Conservation (phyloP, 1,139 yeast genomes). For the Candida frijolesensis region DNA sequence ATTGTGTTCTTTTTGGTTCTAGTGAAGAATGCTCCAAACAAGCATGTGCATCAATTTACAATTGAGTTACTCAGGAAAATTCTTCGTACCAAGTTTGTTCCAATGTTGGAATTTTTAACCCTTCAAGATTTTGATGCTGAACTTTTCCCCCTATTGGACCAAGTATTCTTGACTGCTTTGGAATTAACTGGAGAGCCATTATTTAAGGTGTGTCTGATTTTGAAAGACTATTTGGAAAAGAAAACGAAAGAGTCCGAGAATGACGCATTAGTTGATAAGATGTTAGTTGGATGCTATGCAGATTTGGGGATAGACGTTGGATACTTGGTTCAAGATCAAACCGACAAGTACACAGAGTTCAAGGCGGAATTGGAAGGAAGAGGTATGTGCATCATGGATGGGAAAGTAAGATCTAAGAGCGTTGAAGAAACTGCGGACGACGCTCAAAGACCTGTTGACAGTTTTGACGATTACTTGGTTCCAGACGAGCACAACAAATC, state of each 20-base stretch:
- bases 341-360: constrained; percentile 4
- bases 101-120: constrained; percentile 12
- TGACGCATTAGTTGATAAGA: constrained; percentile 15
- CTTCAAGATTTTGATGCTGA: constrained; percentile 14
- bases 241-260: constrained; percentile 9
- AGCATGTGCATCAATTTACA: constrained; percentile 26
- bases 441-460: not conserved
- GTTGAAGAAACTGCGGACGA: not conserved
- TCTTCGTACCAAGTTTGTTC: constrained; percentile 4
- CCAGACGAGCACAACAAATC: not conserved
- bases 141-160: constrained; percentile 7
- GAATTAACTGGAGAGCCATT: constrained; percentile 1
- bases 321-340: constrained; percentile 1
- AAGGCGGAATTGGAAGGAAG: constrained; percentile 5
- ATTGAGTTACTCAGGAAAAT: constrained; percentile 5
- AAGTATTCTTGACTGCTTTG: constrained; percentile 5
- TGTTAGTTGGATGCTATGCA: constrained; percentile 12
- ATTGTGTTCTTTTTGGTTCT: constrained; percentile 35
- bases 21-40: constrained; percentile 39
- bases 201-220: constrained; percentile 9
- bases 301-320: constrained; percentile 14
- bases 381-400: constrained; percentile 1
- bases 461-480: not conserved
- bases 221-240: constrained; percentile 15
- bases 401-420: constrained; percentile 3